Evolutionary conservation across 306 rosid genomes (phyloP), one percentile per base, ranked within the genome.

Genomic region (Luffa acutangula): DNA sequence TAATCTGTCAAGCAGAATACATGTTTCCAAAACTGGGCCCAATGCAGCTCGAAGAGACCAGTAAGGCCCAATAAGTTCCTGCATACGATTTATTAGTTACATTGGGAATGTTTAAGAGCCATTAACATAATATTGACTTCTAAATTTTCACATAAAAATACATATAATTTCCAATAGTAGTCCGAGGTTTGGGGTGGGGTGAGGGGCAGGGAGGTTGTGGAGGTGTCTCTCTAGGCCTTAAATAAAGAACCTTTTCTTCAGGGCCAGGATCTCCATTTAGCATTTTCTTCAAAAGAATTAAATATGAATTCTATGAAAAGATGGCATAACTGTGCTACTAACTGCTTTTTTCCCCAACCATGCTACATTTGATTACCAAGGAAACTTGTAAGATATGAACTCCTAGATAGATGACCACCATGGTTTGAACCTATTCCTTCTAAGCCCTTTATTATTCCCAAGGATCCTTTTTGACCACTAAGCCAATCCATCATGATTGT

Each of bases 31-130:
- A 77, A 94, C 88, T 52, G 98, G 96, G 63, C 97, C 96, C 42
- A 95, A 78, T 72, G 97, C 90, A 84, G 98, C 97, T 87, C 98
- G 91, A 81, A 95, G 97, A 82, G 97, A 87, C 98, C 98, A 95
- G 84, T 87, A 95, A 52, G 92, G 97, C 81, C 97, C 93, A 82
- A 92, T 66, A 34, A 92, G 85, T 80, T 89, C 93, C 98, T 95
- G 93, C 17, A 83, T 66, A 79, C 8, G 49, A 78, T 78, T 45
- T 42, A 80, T 79, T 48, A 80, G 80, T 76, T 13, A 60, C 8
- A 54, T 60, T 17, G 31, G 56, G 34, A 45, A 80, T 59, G 59
- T 14, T 10, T 59, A n/a, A 66, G 33, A 60, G 65, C 31, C 64
- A 42, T 42, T 71, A 59, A 1, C 5, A 45, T 20, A 69, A 43